A percentile compares a stretch with the other conserved stretches of the same genome.
These are phyloP conservation scores for Solanum hybrid DNA, from an alignment of 305 asterid species.

Conservation along the genomic window DNA sequence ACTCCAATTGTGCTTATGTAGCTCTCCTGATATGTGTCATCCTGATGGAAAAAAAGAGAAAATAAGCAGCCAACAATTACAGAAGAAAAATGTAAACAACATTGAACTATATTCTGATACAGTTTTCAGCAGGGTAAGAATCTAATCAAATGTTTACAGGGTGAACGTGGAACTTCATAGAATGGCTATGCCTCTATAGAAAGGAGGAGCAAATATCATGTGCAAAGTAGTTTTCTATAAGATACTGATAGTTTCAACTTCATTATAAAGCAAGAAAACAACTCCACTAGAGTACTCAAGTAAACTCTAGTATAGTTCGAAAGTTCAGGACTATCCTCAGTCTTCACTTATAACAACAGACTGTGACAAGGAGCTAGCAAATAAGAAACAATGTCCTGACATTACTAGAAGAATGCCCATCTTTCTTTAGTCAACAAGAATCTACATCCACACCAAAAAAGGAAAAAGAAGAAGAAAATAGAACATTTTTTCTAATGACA, in stretches of 20 bases:
- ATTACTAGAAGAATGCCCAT: not conserved
- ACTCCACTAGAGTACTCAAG: not conserved
- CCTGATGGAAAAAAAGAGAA: constrained; percentile 12
- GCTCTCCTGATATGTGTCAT: constrained; percentile 33
- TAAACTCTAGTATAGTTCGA: not conserved
- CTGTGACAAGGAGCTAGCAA: not conserved
- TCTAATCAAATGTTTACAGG: not conserved
- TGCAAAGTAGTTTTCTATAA: not conserved
- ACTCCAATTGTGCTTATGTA: constrained; percentile 42
- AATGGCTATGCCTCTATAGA: not conserved
- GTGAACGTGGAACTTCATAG: not conserved
- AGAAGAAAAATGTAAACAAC: not conserved
- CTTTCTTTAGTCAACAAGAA: not conserved
- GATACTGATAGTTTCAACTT: not conserved
- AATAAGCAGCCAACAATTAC: not conserved
- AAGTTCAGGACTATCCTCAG: not conserved
- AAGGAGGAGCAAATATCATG: not conserved
- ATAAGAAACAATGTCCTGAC: not conserved
- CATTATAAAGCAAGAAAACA: not conserved
- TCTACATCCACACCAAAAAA: not conserved
- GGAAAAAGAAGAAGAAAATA: not conserved
- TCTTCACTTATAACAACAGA: not conserved
- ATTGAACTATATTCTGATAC: not conserved
- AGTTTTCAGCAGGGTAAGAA: not conserved
- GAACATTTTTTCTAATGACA: not conserved